phyloP scores from a whole-genome alignment of 805 yeast genomes.

The Pichia manshurica region DNA sequence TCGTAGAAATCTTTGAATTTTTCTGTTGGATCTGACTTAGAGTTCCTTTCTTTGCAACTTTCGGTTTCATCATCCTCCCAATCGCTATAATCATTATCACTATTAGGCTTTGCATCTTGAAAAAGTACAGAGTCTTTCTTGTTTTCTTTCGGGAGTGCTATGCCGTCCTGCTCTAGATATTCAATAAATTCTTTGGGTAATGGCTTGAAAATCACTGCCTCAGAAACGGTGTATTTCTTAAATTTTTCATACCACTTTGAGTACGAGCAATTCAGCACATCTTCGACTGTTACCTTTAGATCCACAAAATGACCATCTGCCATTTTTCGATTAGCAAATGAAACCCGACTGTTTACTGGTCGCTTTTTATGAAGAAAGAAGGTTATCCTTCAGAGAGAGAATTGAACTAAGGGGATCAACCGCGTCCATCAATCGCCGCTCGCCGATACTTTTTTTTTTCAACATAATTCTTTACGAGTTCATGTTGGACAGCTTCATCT shows the following conservation, averaged over 20 bases:
- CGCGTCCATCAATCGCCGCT: too few relatives aligned
- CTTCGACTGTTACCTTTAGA: constrained; percentile 29
- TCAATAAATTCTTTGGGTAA: constrained; percentile 52
- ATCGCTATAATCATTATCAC: constrained; percentile 68
- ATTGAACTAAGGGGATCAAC: too few relatives aligned
- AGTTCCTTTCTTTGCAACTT: neutral
- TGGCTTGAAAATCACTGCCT: constrained; percentile 48
- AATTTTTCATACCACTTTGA: constrained; percentile 57
- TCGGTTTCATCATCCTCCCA: constrained; percentile 49
- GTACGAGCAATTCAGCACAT: constrained; percentile 47
- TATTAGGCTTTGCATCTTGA: constrained; percentile 33
- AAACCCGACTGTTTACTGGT: too few relatives aligned
- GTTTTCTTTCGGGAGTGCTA: constrained; percentile 49
- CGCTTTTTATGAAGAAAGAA: too few relatives aligned
- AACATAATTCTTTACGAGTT: neutral
- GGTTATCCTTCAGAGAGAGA: too few relatives aligned
- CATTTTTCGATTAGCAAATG: neutral
- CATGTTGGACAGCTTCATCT: neutral
- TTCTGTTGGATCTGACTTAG: constrained; percentile 37
- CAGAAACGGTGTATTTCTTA: constrained; percentile 40
- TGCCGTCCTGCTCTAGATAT: constrained; percentile 64
- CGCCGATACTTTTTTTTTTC: neutral
- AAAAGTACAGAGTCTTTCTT: constrained; percentile 28
- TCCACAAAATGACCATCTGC: constrained; percentile 21
- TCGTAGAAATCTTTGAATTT: constrained; percentile 59